Conservation (phyloP, 1,139 yeast species). For the Protomyces macrosporus region DNA sequence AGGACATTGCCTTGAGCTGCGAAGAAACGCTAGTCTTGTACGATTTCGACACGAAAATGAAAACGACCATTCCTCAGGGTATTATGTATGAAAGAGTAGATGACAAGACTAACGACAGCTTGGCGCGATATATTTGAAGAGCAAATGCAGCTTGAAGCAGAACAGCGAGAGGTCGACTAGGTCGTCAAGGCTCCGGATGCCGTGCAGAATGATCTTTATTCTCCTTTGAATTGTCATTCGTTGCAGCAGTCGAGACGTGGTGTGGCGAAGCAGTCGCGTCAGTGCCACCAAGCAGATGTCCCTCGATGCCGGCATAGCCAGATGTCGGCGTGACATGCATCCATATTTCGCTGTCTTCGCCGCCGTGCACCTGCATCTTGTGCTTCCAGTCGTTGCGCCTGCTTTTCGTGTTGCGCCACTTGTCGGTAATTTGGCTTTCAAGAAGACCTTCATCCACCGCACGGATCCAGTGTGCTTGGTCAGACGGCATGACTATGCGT, state of each 20-base stretch:
- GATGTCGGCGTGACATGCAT: conserved; percentile 19
- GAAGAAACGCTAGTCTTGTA: conserved; percentile 19
- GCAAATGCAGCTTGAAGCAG: neutral
- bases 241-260: conserved; percentile 2
- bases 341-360: conserved; percentile 9
- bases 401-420: conserved; percentile 20
- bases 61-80: conserved; percentile 18
- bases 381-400: conserved; percentile 17
- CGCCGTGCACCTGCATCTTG: conserved; percentile 5
- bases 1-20: conserved; percentile 9
- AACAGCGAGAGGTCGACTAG: neutral
- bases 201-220: neutral
- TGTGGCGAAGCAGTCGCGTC: conserved; percentile 14
- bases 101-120: neutral
- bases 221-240: conserved; percentile 5
- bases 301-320: conserved; percentile 23
- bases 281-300: conserved; percentile 9
- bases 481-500: neutral
- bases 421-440: conserved; percentile 17
- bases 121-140: neutral
- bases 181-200: neutral
- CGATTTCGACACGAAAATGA: conserved; percentile 4
- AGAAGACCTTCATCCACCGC: conserved; percentile 7
- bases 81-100: neutral
- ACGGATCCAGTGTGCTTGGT: conserved; percentile 14